Evolutionary conservation across 176 grass and related monocot species (phyloP).

Genomic region (Oryza rufipogon): DNA sequence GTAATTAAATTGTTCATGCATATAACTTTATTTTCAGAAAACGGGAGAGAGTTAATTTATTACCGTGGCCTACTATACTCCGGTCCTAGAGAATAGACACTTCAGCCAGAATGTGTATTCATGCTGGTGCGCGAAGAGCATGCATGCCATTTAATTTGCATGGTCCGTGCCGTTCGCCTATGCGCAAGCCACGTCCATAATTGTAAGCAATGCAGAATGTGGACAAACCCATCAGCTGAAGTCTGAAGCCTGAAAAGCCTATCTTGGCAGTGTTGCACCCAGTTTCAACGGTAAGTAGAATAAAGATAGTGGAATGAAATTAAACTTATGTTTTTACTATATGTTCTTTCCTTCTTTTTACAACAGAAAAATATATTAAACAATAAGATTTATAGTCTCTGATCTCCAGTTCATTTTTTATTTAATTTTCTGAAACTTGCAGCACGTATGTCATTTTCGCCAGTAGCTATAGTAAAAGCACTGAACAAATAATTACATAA

Average conservation of each 20-base stretch:
- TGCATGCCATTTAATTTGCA: slow-evolving; percentile 29
- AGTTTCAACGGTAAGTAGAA: neutral
- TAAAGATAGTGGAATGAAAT: neutral
- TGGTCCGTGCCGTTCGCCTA: slow-evolving; percentile 34
- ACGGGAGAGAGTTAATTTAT: neutral
- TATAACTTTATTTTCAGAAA: neutral
- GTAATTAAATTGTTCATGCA: neutral
- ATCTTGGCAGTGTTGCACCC: too few species aligned
- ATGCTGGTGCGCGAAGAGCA: neutral
- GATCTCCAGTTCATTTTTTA: neutral
- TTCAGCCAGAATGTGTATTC: neutral
- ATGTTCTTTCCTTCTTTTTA: neutral
- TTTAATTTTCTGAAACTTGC: neutral
- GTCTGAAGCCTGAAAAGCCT: neutral
- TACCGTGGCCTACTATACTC: neutral
- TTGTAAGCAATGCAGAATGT: slow-evolving; percentile 28
- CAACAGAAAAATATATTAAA: neutral
- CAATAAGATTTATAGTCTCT: neutral
- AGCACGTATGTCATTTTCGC: neutral
- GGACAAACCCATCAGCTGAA: neutral
- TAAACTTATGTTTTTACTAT: neutral
- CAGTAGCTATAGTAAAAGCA: slow-evolving; percentile 7
- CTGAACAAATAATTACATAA: neutral
- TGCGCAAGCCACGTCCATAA: slow-evolving; percentile 19
- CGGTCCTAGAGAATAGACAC: neutral